Conservation (phyloP, 1,139 yeast species). For the Torulaspora globosa region DNA sequence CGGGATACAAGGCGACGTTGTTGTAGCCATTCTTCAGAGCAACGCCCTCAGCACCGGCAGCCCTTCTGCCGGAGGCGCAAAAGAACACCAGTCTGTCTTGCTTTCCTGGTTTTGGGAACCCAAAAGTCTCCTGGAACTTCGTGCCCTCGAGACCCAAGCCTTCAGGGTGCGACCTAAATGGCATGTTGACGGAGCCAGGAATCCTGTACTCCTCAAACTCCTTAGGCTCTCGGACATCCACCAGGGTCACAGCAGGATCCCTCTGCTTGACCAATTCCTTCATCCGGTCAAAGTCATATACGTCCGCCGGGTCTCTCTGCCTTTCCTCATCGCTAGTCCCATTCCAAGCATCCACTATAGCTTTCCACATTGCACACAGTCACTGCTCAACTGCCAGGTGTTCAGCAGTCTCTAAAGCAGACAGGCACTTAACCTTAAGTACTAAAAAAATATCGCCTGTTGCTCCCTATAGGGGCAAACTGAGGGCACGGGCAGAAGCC, state of each 20-base stretch:
- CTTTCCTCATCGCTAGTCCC: slow-evolving; percentile 18
- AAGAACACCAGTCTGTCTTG: slow-evolving; percentile 76
- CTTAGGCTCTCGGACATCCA: slow-evolving; percentile 89
- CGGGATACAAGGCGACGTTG: slow-evolving; percentile 69
- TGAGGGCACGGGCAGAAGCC: neutral
- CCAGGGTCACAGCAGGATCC: slow-evolving; percentile 47
- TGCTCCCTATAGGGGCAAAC: neutral
- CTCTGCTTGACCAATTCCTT: slow-evolving; percentile 46
- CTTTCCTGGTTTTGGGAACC: slow-evolving; percentile 69
- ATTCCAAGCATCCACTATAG: slow-evolving; percentile 32
- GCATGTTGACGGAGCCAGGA: slow-evolving; percentile 85
- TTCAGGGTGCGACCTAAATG: slow-evolving; percentile 86
- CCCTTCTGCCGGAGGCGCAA: slow-evolving; percentile 91
- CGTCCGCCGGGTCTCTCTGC: slow-evolving; percentile 27
- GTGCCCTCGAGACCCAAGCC: slow-evolving; percentile 74
- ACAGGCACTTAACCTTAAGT: neutral
- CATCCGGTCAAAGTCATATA: slow-evolving; percentile 54
- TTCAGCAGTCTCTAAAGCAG: neutral
- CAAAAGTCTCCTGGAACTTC: slow-evolving; percentile 74
- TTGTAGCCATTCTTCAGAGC: slow-evolving; percentile 85
- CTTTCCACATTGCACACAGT: slow-evolving; percentile 24
- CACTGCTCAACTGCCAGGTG: neutral
- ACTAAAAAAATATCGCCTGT: neutral
- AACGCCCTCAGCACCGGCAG: slow-evolving; percentile 81
- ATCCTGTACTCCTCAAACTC: slow-evolving; percentile 60